Conservation (phyloP, 441 rosid species). For the Gossypium davidsonii region DNA sequence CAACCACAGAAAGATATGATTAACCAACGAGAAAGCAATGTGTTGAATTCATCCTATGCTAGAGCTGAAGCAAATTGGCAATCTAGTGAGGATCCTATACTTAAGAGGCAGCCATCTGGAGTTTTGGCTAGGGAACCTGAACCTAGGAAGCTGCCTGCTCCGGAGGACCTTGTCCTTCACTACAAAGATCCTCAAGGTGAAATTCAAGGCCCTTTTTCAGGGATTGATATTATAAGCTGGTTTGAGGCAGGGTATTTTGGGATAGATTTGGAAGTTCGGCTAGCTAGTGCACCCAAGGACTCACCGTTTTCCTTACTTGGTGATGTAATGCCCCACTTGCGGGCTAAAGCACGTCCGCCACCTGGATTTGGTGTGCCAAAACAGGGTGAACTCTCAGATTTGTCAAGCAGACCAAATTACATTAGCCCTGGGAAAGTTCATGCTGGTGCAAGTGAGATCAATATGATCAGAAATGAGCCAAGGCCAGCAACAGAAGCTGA, state of each 20-base stretch:
- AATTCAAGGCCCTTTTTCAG: conserved; percentile 92
- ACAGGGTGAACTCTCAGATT: conserved; percentile 54
- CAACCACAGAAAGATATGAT: conserved; percentile 35
- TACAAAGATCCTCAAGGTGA: conserved; percentile 97
- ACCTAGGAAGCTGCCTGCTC: conserved; percentile 53
- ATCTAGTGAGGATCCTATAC: conserved; percentile 48
- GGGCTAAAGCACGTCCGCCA: conserved; percentile 94
- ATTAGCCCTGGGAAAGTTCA: conserved; percentile 44
- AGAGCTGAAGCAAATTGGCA: conserved; percentile 64
- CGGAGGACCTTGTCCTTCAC: conserved; percentile 71
- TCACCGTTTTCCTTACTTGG: conserved; percentile 74
- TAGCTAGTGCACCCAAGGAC: conserved; percentile 63
- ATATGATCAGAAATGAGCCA: conserved; percentile 48
- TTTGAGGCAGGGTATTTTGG: conserved; percentile 98
- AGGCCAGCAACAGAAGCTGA: conserved; percentile 74
- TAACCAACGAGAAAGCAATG: conserved; percentile 40
- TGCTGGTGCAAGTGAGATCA: conserved; percentile 45
- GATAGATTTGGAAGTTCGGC: conserved; percentile 80
- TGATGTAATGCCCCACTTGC: conserved; percentile 97
- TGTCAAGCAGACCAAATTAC: conserved; percentile 42
- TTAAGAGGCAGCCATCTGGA: conserved; percentile 62
- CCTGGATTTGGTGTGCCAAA: conserved; percentile 79
- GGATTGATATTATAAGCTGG: conserved; percentile 94
- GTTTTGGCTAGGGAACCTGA: conserved; percentile 68
- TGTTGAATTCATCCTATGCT: conserved; percentile 33